Evolutionary conservation across 2,329 filamentous ascomycete genomes (phyloP), one percentile per base, ranked within the genome.

Genomic region (Aspergillus caelatus): DNA sequence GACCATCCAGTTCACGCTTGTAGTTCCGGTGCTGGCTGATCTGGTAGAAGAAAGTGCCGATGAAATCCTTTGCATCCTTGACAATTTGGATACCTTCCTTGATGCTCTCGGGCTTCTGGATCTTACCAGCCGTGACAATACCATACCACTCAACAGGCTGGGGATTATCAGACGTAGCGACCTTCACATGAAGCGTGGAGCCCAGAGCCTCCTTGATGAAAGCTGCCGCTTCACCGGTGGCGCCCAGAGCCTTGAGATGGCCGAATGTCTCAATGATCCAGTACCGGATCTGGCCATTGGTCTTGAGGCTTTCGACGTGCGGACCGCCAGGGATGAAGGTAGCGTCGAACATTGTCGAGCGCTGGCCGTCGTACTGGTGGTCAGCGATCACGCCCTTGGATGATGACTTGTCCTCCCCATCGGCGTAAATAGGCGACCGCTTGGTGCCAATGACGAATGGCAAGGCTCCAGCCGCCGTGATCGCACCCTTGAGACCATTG

Each of bases 241-340:
- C 91, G 1, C 87, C 91, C 52, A 95, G 90, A 1, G 90, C 81
- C 82, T 94, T 94, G 59, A 94, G 83, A 65, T 95, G 92, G 0
- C 91, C 91, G 67, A 94, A 95, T 0, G 91, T 89, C 77, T 95
- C 92, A 2, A 90, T 86, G 2, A 94, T 80, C 87, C 90, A 94
- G 79, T 94, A 90, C 9, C 91, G 76, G 0, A 90, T 91, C 19
- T 91, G 88, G 0, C 92, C 91, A 66, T 85, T 92, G 81, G 89
- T 88, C 60, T 84, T 79, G 0, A 95, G 84, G 0, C 86, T 86
- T 46, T 83, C 78, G 26, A 91, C 79, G 0, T 88, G 82, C 0
- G 84, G 81, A 1, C 92, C 92, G 1, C 91, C 91, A 1, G 91
- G 91, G 3, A 96, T 80, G 72, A 93, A 93, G 32, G 94, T 73